Base-by-base conservation (phyloP, 129 eudicot species). In the Dittrichia graveolens region DNA sequence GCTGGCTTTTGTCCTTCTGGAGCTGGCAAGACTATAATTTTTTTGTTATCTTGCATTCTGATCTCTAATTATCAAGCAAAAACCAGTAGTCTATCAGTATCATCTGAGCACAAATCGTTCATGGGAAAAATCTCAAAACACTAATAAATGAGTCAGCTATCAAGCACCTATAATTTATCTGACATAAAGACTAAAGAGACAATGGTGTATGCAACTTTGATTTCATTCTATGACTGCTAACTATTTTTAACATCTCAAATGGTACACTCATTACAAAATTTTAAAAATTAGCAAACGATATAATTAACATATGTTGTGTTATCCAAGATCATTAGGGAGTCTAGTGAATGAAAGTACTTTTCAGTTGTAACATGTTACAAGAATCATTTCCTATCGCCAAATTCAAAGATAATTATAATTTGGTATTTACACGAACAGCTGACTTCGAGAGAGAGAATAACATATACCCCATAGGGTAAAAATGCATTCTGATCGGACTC, bases 81-180 rank as follows among this genome's bases (percentile, higher is more conserved):
- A 24, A 19, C 14, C 43, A 35, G 65, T 5, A 59, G 44, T 9
- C 11, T 59, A 37, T 5, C 44, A 59, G 5, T 59, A 18, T 59
- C 65, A 59, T 59, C 65, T 12, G 9, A 59, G 65, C 65, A 35
- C 37, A 35, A 6, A 59, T 59, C 65, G 10, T 59, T 34, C 44
- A 59, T 5, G 18, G 5, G 16, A 59, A 11, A 58, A 12, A 58
- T 31, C 9, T 58, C 15, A 58, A 58, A 10, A 31, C 64, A 58
- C 42, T 10, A 19, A 59, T 35, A 59, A 13, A 34, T 9, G 0
- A 37, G 43, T 8, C 44, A 59, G 18, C 37, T 59, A 34, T 59
- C 65, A 59, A 59, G 44, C 65, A 4, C 65, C 65, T 59, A 35
- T 12, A 59, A 37, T 44, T 34, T 35, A 59, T 59, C 44, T 1